Evolutionary conservation across 768 basidiomycete genomes (phyloP).

Genomic region (Calocybe gangraenosa): DNA sequence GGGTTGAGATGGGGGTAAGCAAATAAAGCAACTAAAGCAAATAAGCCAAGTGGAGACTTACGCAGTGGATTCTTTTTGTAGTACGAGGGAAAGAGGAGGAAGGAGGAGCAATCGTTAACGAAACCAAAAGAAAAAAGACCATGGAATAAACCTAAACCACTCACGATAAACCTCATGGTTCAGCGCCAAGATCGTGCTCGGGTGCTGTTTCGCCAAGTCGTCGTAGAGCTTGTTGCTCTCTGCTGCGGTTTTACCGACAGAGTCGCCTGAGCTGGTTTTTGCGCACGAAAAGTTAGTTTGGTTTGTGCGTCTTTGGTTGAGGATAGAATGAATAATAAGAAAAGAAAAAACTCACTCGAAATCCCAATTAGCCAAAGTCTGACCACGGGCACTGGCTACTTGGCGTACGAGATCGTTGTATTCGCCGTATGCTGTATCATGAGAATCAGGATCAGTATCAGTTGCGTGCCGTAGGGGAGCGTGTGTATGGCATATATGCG

Average conservation of each 20-base stretch:
- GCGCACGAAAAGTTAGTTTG: no score
- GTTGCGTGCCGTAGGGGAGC: no score
- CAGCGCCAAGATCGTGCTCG: neutral
- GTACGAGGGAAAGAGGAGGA: no score
- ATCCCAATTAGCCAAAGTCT: slow-evolving; percentile 22
- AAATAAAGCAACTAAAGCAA: neutral
- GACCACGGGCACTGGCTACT: slow-evolving; percentile 19
- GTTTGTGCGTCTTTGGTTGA: no score
- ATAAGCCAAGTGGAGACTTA: neutral
- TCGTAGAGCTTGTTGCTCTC: neutral
- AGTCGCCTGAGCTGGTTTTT: neutral
- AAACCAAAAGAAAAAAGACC: neutral
- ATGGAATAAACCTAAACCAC: neutral
- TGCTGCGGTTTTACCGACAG: neutral
- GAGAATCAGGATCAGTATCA: neutral
- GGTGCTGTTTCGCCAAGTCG: neutral
- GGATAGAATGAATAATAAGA: neutral
- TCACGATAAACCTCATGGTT: neutral
- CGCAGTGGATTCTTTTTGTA: neutral
- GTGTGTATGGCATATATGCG: no score
- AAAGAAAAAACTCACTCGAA: slow-evolving; percentile 18
- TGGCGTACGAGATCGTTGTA: slow-evolving; percentile 34
- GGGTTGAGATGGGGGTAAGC: neutral
- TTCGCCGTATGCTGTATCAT: slow-evolving; percentile 37
- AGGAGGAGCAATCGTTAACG: no score